Percentiles rank a stretch among this genome's conserved stretches.
Evolutionary conservation across 371 early-diverging fungal genomes (phyloP).

Genomic region (Vairimorpha apis): DNA sequence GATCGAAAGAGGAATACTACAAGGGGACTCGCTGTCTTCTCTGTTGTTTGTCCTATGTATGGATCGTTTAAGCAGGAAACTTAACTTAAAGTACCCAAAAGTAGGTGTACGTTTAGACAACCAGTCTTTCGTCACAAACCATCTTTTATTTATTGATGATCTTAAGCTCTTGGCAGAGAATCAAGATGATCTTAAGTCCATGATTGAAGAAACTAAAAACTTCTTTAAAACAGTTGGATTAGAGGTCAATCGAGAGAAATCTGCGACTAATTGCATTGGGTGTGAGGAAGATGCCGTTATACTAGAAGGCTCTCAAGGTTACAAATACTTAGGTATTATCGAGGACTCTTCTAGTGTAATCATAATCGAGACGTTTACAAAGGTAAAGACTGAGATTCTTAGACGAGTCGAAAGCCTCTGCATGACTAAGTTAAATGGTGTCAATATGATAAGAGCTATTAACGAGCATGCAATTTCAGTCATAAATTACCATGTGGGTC

Average conservation of each 20-base stretch:
- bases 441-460: neutral
- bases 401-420: neutral
- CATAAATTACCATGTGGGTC: neutral
- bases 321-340: constrained; percentile 7
- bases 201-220: neutral
- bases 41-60: neutral
- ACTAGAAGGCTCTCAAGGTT: neutral
- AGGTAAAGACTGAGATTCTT: no score
- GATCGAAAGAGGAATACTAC: neutral
- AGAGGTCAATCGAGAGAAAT: neutral
- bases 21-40: neutral
- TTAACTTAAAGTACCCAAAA: neutral
- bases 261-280: neutral
- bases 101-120: neutral
- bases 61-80: neutral
- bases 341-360: neutral
- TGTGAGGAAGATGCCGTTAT: neutral
- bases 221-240: neutral
- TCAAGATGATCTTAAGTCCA: neutral
- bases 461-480: neutral
- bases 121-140: neutral
- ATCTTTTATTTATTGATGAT: neutral
- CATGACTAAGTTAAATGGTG: neutral
- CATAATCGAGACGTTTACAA: no score
- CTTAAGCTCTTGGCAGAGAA: neutral